phyloP scores from a whole-genome alignment of 352 stramenopile genomes.

The Pythium angustatum region DNA sequence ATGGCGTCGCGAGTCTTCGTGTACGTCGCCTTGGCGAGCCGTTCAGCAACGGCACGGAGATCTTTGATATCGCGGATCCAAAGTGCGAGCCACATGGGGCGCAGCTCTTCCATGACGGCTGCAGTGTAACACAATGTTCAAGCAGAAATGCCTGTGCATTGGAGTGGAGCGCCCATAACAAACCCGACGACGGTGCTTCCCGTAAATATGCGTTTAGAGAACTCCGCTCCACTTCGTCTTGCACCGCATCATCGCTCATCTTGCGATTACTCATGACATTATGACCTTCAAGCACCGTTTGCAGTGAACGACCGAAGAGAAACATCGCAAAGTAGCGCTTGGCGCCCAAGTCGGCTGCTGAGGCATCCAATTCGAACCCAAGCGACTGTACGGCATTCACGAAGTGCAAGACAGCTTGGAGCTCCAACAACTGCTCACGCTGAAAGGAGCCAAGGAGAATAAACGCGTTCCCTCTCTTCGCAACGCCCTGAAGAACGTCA shows the following conservation, averaged over 20 bases:
- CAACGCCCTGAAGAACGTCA: constrained; percentile 14
- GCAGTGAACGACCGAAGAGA: constrained; percentile 63
- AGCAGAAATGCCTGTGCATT: constrained; percentile 77
- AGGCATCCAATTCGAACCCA: constrained; percentile 75
- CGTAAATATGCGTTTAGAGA: constrained; percentile 29
- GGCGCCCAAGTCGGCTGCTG: constrained; percentile 67
- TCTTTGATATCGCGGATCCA: constrained; percentile 83
- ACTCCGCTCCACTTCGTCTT: constrained; percentile 21
- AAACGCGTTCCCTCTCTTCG: constrained; percentile 38
- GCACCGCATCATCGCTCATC: constrained; percentile 17
- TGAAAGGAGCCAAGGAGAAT: constrained; percentile 68
- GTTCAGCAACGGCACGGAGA: constrained; percentile 63
- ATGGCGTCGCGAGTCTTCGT: constrained; percentile 69
- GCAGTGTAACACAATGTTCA: constrained; percentile 59
- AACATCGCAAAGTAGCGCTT: constrained; percentile 78
- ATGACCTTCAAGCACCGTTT: constrained; percentile 37
- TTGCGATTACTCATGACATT: constrained; percentile 26
- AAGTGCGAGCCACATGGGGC: constrained; percentile 72
- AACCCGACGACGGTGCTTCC: constrained; percentile 66
- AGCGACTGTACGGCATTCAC: constrained; percentile 72
- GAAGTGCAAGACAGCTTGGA: constrained; percentile 70
- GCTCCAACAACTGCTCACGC: constrained; percentile 67
- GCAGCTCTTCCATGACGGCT: constrained; percentile 67
- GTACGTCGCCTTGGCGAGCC: constrained; percentile 68
- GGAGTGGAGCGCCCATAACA: constrained; percentile 83